A percentile compares a stretch with the other conserved stretches of the same genome.
phyloP scores from a whole-genome alignment of 441 rosid species.

The Erodium trifolium region DNA sequence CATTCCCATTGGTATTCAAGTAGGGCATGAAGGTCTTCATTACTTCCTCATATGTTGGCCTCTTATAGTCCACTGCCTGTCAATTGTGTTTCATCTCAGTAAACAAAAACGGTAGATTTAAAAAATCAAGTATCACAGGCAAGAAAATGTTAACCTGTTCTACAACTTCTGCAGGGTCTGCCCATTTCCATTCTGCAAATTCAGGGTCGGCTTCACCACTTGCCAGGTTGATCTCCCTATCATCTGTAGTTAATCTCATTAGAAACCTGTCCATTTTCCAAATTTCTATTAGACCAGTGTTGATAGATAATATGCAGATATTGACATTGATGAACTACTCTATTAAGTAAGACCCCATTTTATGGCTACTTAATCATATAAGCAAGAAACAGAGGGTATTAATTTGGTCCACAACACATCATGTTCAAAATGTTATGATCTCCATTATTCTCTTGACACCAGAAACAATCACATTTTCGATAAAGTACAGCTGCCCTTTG shows the following conservation, averaged over 20 bases:
- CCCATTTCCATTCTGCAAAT: constrained; percentile 97
- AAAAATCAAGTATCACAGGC: neutral
- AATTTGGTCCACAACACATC: too few species aligned
- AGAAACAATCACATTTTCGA: too few species aligned
- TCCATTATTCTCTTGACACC: too few species aligned
- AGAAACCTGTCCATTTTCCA: constrained; percentile 51
- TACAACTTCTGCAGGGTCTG: constrained; percentile 66
- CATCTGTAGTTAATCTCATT: constrained; percentile 59
- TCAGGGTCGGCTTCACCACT: constrained; percentile 72
- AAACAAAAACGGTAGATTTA: neutral
- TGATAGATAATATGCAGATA: too few species aligned
- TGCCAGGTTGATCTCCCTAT: constrained; percentile 74
- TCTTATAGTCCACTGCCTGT: constrained; percentile 96
- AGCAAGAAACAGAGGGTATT: too few species aligned
- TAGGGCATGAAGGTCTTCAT: constrained; percentile 60
- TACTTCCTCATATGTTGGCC: constrained; percentile 92
- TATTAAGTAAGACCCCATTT: too few species aligned
- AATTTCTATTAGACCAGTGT: constrained; percentile 11
- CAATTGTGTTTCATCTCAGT: constrained; percentile 5
- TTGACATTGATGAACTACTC: too few species aligned
- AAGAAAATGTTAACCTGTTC: constrained; percentile 45
- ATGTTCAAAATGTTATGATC: too few species aligned
- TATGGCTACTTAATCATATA: too few species aligned
- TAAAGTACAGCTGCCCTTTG: too few species aligned
- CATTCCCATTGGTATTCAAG: constrained; percentile 45